Evolutionary conservation across 441 rosid genomes (phyloP).

Genomic region (Pelargonium hybrid): DNA sequence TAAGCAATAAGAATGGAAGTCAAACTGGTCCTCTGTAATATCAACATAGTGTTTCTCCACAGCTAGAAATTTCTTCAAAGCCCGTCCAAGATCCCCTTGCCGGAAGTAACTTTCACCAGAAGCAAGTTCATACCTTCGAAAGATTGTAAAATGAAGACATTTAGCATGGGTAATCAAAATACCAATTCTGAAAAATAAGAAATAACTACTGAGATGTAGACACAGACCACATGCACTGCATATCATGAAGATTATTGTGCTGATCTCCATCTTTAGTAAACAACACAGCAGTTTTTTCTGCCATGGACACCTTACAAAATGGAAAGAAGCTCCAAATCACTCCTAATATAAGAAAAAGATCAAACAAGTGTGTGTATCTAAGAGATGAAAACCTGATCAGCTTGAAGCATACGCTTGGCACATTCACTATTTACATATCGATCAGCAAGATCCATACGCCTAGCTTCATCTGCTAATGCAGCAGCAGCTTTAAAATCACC

Average conservation of each 20-base stretch:
- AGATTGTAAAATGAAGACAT: slow-evolving; percentile 2
- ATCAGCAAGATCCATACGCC: slow-evolving; percentile 99
- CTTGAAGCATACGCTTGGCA: slow-evolving; percentile 97
- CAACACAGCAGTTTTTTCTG: slow-evolving; percentile 90
- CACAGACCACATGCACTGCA: slow-evolving; percentile 99
- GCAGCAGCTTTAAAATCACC: slow-evolving; percentile 93
- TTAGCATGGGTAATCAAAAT: background rate
- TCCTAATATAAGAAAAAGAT: slow-evolving; percentile 5
- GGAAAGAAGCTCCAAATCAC: slow-evolving; percentile 1
- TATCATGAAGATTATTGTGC: slow-evolving; percentile 97
- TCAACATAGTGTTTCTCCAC: slow-evolving; percentile 99
- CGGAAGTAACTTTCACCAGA: slow-evolving; percentile 98
- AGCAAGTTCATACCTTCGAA: slow-evolving; percentile 93
- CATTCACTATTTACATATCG: slow-evolving; percentile 93
- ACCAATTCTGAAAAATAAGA: slow-evolving; percentile 5
- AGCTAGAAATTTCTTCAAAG: slow-evolving; percentile 84
- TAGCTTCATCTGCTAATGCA: slow-evolving; percentile 97
- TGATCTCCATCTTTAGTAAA: slow-evolving; percentile 98
- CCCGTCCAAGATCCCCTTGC: slow-evolving; percentile 93
- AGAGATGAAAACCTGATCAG: slow-evolving; percentile 68
- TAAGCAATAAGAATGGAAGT: slow-evolving; percentile 96
- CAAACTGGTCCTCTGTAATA: slow-evolving; percentile 97
- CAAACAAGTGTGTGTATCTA: background rate
- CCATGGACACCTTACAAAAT: slow-evolving; percentile 58
- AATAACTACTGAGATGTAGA: slow-evolving; percentile 17